Conservation (phyloP, 768 basidiomycete genomes). For the Saitozyma podzolica region DNA sequence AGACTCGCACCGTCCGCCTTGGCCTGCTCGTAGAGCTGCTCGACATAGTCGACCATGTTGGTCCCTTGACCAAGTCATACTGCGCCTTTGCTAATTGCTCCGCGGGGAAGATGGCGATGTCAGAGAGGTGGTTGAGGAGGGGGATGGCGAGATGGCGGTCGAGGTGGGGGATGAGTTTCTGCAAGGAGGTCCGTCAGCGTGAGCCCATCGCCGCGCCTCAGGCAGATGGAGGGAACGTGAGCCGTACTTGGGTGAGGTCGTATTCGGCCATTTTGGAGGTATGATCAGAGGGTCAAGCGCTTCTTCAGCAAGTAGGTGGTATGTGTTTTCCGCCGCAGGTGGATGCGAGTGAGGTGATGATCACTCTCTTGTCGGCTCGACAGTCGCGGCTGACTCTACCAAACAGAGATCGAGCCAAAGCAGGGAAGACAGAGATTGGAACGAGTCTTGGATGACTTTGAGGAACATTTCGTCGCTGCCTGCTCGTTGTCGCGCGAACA, state of each 20-base stretch:
- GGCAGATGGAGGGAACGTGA: background rate
- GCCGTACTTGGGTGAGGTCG: constrained; percentile 68
- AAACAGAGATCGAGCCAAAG: no score
- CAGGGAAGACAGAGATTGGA: no score
- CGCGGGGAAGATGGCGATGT: constrained; percentile 64
- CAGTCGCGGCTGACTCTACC: no score
- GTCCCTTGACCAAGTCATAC: constrained; percentile 95
- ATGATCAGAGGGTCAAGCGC: no score
- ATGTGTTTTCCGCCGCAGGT: no score
- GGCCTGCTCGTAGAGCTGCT: constrained; percentile 73
- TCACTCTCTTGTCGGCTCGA: no score
- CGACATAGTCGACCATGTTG: constrained; percentile 96
- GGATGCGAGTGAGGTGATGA: no score
- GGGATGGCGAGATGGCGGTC: constrained; percentile 95
- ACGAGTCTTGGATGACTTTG: no score
- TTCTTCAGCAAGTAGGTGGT: no score
- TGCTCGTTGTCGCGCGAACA: no score
- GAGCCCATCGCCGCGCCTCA: background rate
- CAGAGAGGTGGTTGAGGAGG: constrained; percentile 79
- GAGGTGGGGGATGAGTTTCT: constrained; percentile 84
- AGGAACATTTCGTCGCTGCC: no score
- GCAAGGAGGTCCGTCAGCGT: constrained; percentile 30
- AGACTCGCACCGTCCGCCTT: constrained; percentile 48
- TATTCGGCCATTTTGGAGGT: constrained; percentile 65
- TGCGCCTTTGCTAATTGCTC: constrained; percentile 84